phyloP scores from a whole-genome alignment of 2,329 filamentous ascomycete genomes.

The Aureobasidium sp. region DNA sequence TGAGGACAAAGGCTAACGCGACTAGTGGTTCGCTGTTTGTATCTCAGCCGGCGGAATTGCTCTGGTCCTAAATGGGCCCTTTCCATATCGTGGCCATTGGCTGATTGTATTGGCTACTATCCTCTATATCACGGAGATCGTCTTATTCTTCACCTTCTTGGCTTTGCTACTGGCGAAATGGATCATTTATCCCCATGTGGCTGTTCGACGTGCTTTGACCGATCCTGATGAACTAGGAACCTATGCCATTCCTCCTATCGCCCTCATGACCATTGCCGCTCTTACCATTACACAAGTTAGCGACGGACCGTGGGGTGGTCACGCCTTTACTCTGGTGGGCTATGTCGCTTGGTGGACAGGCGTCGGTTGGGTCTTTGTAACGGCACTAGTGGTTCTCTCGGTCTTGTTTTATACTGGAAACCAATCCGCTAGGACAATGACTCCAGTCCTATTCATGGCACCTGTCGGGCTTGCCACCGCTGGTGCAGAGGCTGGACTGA shows the following conservation, averaged over 20 bases:
- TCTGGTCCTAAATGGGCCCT: conserved; percentile 13
- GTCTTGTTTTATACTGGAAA: conserved; percentile 15
- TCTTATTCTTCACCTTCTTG: conserved; percentile 18
- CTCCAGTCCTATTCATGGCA: conserved; percentile 16
- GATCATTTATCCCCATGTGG: conserved; percentile 15
- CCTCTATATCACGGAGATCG: conserved; percentile 7
- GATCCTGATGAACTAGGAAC: conserved; percentile 15
- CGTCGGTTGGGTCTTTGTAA: conserved; percentile 14
- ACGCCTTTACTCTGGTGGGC: conserved; percentile 19
- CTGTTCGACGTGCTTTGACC: conserved; percentile 4
- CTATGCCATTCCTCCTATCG: conserved; percentile 17
- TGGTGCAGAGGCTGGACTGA: conserved; percentile 13
- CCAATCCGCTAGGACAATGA: conserved; percentile 5
- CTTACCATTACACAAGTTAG: conserved; percentile 16
- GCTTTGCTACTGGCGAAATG: not conserved
- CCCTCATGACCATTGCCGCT: conserved; percentile 17
- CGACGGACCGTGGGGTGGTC: conserved; percentile 18
- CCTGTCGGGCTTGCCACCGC: conserved; percentile 17
- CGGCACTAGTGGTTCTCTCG: conserved; percentile 15
- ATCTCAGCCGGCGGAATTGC: conserved; percentile 16
- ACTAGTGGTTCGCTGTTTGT: conserved; percentile 5
- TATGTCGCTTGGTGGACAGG: conserved; percentile 21
- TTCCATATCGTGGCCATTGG: conserved; percentile 16
- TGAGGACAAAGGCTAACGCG: not conserved
- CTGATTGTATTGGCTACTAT: conserved; percentile 14